Conservation (phyloP, 2,329 filamentous ascomycete genomes). For the Alternaria infectoria region DNA sequence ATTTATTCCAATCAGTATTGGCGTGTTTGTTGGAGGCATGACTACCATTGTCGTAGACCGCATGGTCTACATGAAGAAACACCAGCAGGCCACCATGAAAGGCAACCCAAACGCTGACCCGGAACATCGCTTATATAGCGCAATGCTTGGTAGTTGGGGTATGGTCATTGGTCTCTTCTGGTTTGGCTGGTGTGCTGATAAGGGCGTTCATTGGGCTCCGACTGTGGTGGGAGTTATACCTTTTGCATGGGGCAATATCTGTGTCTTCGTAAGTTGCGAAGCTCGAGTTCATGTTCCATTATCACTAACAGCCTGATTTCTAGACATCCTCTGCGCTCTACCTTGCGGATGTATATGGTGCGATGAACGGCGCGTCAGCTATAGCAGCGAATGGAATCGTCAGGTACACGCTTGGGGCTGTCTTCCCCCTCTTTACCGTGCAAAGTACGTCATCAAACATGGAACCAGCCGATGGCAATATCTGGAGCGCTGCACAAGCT, state of each 20-base stretch:
- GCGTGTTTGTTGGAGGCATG: slow-evolving; percentile 32
- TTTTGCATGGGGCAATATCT: slow-evolving; percentile 67
- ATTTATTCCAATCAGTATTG: slow-evolving; percentile 44
- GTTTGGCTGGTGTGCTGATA: slow-evolving; percentile 64
- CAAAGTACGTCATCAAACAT: slow-evolving; percentile 33
- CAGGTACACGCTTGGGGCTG: slow-evolving; percentile 46
- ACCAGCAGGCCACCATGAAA: slow-evolving; percentile 32
- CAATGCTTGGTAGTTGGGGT: slow-evolving; percentile 64
- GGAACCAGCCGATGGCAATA: neutral
- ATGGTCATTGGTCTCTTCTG: slow-evolving; percentile 64
- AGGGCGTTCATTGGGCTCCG: slow-evolving; percentile 55
- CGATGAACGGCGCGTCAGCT: slow-evolving; percentile 43
- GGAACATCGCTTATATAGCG: slow-evolving; percentile 64
- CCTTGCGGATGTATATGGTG: slow-evolving; percentile 41
- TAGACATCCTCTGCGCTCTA: slow-evolving; percentile 39
- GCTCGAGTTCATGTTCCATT: neutral
- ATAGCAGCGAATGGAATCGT: slow-evolving; percentile 49
- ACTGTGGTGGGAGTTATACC: slow-evolving; percentile 60
- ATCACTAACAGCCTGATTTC: neutral
- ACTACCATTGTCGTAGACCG: slow-evolving; percentile 47
- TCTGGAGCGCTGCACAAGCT: neutral
- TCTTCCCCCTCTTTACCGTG: slow-evolving; percentile 47
- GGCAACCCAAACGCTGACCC: slow-evolving; percentile 51
- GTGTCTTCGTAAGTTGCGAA: slow-evolving; percentile 60
- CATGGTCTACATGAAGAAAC: slow-evolving; percentile 44